phyloP scores from a whole-genome alignment of 495 filamentous ascomycete genomes.

The Hypoxylon fuscum region DNA sequence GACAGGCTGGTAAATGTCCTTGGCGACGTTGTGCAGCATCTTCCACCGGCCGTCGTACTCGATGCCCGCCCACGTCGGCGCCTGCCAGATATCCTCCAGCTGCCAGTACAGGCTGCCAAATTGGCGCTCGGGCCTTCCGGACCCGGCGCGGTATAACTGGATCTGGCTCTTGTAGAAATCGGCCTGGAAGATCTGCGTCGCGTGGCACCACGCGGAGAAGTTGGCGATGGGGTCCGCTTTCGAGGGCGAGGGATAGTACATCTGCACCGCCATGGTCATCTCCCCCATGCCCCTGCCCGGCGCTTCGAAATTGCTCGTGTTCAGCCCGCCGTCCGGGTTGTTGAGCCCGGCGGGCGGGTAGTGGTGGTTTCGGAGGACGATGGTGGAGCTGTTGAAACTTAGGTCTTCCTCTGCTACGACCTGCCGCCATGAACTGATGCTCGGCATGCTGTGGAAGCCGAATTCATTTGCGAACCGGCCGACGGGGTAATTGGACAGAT shows the following conservation, averaged over 20 bases:
- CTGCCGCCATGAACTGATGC: slow-evolving; percentile 67
- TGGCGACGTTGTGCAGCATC: slow-evolving; percentile 67
- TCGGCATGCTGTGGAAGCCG: slow-evolving; percentile 74
- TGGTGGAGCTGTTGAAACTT: slow-evolving; percentile 67
- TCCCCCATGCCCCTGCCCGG: slow-evolving; percentile 63
- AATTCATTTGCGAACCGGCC: slow-evolving; percentile 75
- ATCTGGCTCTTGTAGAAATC: slow-evolving; percentile 72
- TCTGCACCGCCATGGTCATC: slow-evolving; percentile 69
- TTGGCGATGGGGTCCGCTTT: slow-evolving; percentile 66
- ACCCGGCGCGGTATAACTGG: slow-evolving; percentile 71
- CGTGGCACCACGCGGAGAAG: slow-evolving; percentile 74
- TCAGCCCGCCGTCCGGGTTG: slow-evolving; percentile 58
- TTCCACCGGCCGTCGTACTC: slow-evolving; percentile 75
- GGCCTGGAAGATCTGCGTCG: slow-evolving; percentile 74
- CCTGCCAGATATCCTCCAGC: slow-evolving; percentile 75
- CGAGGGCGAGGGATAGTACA: slow-evolving; percentile 70
- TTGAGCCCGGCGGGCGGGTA: slow-evolving; percentile 64
- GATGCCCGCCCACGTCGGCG: slow-evolving; percentile 72
- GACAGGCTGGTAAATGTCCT: slow-evolving; percentile 68
- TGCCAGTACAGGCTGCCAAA: slow-evolving; percentile 75
- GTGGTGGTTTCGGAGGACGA: slow-evolving; percentile 73
- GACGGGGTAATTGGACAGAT: slow-evolving; percentile 64
- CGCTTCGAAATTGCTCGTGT: slow-evolving; percentile 55
- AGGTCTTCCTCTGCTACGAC: slow-evolving; percentile 61
- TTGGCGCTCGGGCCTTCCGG: slow-evolving; percentile 67